A percentile compares a stretch with the other conserved stretches of the same genome.
phyloP scores from a whole-genome alignment of 352 stramenopile species.

The Plasmopara halstedii region DNA sequence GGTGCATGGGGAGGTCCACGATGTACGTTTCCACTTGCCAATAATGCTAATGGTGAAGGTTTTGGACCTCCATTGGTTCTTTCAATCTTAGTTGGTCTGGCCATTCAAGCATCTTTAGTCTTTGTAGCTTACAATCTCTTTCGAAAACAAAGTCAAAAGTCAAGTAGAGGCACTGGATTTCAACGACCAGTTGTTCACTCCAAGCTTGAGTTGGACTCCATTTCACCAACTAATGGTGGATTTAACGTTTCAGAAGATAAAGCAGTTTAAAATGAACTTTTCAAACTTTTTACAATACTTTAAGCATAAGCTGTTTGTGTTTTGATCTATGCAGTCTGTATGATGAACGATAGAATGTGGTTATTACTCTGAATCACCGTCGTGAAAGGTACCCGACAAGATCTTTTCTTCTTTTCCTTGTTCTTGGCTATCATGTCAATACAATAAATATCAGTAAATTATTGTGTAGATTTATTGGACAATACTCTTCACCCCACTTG shows the following conservation, averaged over 20 bases:
- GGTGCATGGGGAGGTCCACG: constrained; percentile 35
- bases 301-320: too few relatives aligned
- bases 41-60: constrained; percentile 18
- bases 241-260: constrained; percentile 11
- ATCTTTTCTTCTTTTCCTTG: constrained; percentile 61
- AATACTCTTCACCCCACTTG: constrained; percentile 13
- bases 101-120: constrained; percentile 9
- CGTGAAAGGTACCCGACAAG: constrained; percentile 50
- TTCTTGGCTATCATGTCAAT: constrained; percentile 25
- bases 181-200: constrained; percentile 10
- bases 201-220: constrained; percentile 21
- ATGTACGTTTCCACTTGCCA: constrained; percentile 31
- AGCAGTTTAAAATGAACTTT: constrained; percentile 6
- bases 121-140: constrained; percentile 21
- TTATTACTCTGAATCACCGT: constrained; percentile 51
- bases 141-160: constrained; percentile 16
- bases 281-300: too few relatives aligned
- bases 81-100: constrained; percentile 8
- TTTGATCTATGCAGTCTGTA: too few relatives aligned
- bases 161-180: constrained; percentile 10
- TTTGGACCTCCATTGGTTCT: constrained; percentile 36
- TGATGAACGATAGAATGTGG: too few relatives aligned
- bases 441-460: not conserved
- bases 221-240: constrained; percentile 5
- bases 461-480: not conserved